These are phyloP conservation scores for Yamadazyma sp. DNA, from an alignment of 805 yeast species.

Conservation along the genomic window DNA sequence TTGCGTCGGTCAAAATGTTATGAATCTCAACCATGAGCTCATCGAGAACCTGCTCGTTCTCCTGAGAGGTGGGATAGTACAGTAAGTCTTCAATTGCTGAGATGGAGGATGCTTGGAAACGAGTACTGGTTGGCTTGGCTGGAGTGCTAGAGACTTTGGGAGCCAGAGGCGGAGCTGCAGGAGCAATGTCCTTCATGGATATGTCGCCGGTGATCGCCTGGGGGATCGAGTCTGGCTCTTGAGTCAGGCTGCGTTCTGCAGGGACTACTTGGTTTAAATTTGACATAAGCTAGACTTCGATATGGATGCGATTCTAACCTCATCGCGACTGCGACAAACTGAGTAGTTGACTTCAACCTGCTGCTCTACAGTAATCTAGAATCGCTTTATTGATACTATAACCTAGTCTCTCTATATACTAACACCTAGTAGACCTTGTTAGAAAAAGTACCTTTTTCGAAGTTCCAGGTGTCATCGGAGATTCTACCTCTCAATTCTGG, in stretches of 20 bases:
- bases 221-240: slow-evolving; percentile 59
- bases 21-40: slow-evolving; percentile 60
- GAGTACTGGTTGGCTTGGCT: neutral
- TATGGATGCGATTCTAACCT: no score
- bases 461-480: slow-evolving; percentile 92
- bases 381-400: neutral
- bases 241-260: slow-evolving; percentile 71
- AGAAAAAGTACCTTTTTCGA: slow-evolving; percentile 49
- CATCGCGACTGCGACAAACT: no score
- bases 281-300: no score
- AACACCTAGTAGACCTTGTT: slow-evolving; percentile 48
- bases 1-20: slow-evolving; percentile 64
- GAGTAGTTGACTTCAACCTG: no score
- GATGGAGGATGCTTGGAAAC: slow-evolving; percentile 11
- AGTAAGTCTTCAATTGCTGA: slow-evolving; percentile 45
- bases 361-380: no score
- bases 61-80: slow-evolving; percentile 63
- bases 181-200: slow-evolving; percentile 70
- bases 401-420: neutral
- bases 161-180: slow-evolving; percentile 21
- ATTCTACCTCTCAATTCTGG: slow-evolving; percentile 95
- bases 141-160: neutral
- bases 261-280: slow-evolving; percentile 47
- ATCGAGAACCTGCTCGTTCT: slow-evolving; percentile 52
- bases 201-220: slow-evolving; percentile 70